Percentiles rank a stretch among this genome's conserved stretches.
Conservation (phyloP, 2,329 filamentous ascomycete genomes). For the Gaeumannomyces sp. region DNA sequence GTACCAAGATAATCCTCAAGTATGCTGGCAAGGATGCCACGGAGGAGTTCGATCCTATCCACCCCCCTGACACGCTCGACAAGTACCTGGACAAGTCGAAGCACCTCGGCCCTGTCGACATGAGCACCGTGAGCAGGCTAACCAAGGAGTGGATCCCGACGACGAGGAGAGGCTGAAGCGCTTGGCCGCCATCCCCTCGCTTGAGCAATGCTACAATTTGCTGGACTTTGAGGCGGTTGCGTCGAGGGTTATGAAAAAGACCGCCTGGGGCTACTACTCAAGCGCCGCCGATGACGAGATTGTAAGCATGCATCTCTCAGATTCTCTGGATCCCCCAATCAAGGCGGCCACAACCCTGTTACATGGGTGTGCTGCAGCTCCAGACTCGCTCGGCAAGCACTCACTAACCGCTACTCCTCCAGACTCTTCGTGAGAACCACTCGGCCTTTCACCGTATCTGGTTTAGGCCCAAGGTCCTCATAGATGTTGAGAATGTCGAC, state of each 20-base stretch:
- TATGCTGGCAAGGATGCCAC: conserved; percentile 95
- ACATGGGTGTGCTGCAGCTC: no score
- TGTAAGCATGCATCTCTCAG: conserved; percentile 38
- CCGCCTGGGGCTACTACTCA: conserved; percentile 96
- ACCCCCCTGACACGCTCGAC: conserved; percentile 79
- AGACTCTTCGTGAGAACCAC: conserved; percentile 96
- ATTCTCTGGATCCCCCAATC: background rate
- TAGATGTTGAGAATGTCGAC: conserved; percentile 85
- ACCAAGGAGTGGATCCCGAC: conserved; percentile 58
- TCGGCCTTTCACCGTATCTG: conserved; percentile 92
- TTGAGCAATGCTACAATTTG: conserved; percentile 88
- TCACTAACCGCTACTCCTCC: conserved; percentile 13
- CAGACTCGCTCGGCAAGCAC: background rate
- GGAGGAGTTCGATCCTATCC: conserved; percentile 83
- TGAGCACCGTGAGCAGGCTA: conserved; percentile 66
- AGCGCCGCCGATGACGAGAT: conserved; percentile 88
- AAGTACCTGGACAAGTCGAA: conserved; percentile 80
- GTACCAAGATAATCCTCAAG: conserved; percentile 89
- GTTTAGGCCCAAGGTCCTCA: conserved; percentile 86
- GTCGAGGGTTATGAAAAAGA: conserved; percentile 86
- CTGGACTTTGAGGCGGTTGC: conserved; percentile 96
- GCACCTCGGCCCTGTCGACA: conserved; percentile 84
- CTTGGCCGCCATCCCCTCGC: conserved; percentile 65
- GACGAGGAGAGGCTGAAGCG: conserved; percentile 64
- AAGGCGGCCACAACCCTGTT: background rate